A percentile compares a stretch with the other conserved stretches of the same genome.
These are phyloP conservation scores for Cystobasidium sp. DNA, from an alignment of 1,284 basidiomycete genomes.

Conservation along the genomic window DNA sequence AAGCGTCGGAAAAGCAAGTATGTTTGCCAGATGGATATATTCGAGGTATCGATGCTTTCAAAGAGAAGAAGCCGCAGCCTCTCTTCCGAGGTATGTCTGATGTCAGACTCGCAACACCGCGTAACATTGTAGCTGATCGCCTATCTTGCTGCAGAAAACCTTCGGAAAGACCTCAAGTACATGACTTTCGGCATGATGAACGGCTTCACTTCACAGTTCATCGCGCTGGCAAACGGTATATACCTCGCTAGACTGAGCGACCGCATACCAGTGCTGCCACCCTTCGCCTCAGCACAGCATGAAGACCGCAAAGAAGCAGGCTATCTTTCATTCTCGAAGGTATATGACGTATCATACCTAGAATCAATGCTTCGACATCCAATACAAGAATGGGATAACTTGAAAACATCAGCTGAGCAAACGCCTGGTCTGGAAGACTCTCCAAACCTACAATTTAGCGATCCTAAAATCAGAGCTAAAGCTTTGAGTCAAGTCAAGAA, in stretches of 20 bases:
- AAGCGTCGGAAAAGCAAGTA: slow-evolving; percentile 5
- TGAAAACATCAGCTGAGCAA: slow-evolving; percentile 38
- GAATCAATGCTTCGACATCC: slow-evolving; percentile 33
- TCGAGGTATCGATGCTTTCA: slow-evolving; percentile 16
- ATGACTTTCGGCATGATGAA: slow-evolving; percentile 42
- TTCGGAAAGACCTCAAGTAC: slow-evolving; percentile 35
- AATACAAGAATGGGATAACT: slow-evolving; percentile 27
- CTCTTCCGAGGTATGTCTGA: slow-evolving; percentile 17
- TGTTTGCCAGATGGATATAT: slow-evolving; percentile 27
- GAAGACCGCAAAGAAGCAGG: slow-evolving; percentile 33
- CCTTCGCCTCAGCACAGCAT: slow-evolving; percentile 21
- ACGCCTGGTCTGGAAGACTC: neutral
- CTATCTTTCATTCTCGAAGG: slow-evolving; percentile 27
- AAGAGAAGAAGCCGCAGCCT: neutral
- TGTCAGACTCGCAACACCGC: neutral
- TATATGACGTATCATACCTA: slow-evolving; percentile 30
- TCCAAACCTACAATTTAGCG: neutral
- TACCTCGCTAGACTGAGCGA: slow-evolving; percentile 37
- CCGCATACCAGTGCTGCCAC: slow-evolving; percentile 32
- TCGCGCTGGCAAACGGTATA: slow-evolving; percentile 33
- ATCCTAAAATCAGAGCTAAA: slow-evolving; percentile 17
- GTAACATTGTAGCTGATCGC: neutral
- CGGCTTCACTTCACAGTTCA: slow-evolving; percentile 37
- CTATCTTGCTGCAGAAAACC: slow-evolving; percentile 24
- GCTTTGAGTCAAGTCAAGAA: slow-evolving; percentile 13